These are phyloP conservation scores for Diplodia intermedia DNA, from an alignment of 2,329 filamentous ascomycete species.

Conservation along the genomic window DNA sequence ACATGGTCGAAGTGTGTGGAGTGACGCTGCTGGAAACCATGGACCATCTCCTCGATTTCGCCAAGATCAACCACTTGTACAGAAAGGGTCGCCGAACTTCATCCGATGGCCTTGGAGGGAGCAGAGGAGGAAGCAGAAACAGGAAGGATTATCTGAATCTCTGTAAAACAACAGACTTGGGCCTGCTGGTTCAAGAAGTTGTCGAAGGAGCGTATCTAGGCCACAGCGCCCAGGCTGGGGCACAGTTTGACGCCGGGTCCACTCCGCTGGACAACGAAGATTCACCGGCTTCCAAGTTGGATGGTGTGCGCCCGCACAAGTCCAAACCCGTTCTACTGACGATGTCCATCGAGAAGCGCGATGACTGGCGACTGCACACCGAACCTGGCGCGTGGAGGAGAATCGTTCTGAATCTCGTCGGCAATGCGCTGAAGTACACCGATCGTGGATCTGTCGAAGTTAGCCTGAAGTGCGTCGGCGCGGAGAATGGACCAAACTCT, in stretches of 20 bases:
- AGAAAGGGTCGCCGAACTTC: constrained; percentile 12
- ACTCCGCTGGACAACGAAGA: not conserved
- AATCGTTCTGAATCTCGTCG: constrained; percentile 36
- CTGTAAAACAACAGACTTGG: constrained; percentile 4
- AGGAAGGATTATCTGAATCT: constrained; percentile 2
- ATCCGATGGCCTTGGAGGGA: not conserved
- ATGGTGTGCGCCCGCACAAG: not conserved
- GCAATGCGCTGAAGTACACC: constrained; percentile 36
- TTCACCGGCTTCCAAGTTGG: not conserved
- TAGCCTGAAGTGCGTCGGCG: not conserved
- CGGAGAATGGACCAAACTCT: not conserved
- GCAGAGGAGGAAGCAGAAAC: not conserved
- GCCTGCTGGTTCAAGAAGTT: constrained; percentile 18
- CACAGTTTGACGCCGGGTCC: not conserved
- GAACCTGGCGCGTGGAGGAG: constrained; percentile 47
- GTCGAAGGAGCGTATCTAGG: constrained; percentile 25
- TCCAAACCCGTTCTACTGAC: constrained; percentile 41
- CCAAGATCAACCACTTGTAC: constrained; percentile 54
- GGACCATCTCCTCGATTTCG: constrained; percentile 53
- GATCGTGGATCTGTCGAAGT: constrained; percentile 2
- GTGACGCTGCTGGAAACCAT: constrained; percentile 59
- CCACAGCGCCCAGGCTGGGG: not conserved
- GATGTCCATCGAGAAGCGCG: constrained; percentile 51
- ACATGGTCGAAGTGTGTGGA: constrained; percentile 58
- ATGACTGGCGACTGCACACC: constrained; percentile 52